Evolutionary conservation across 768 basidiomycete genomes (phyloP), one percentile per base, ranked within the genome.

Genomic region (Russula sp.): DNA sequence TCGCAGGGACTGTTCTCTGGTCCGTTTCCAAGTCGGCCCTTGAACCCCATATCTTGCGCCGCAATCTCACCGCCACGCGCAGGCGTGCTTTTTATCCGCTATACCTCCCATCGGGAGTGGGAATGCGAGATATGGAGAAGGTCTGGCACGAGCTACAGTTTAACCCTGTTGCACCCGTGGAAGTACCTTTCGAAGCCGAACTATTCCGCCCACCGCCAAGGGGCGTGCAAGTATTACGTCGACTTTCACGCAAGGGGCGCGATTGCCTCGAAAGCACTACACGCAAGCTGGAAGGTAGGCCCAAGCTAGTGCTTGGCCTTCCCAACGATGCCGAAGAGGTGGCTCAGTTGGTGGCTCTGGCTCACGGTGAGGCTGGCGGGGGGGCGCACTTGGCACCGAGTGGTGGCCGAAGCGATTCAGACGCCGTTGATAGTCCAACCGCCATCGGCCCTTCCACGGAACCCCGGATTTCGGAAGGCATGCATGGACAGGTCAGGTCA

Each of bases 1-100:
- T 32, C 18, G 14, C 65, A 91, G 90, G 89, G 88, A 77, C 77
- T 0, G 67, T 85, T 22, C 78, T 81, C 13, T 93, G 86, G 78
- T 75, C 77, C 42, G 74, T 91, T 47, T 73, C 74, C 0, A 77
- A 75, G 20, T 76, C 80, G 10, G 7, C 70, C 64, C 8, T 68
- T 72, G 13, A 70, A 70, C 4, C 71, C 4, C 69, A 64, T 0
- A 73, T 76, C 2, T 77, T 85, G 6, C 79, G 75, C 1, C 27
- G 60, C 9, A 70, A 73, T 39, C 72, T 82, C 32, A 67, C 68
- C 2, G 70, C 18, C 1, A 72, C 76, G 9, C 73, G 72, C 59
- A 73, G 71, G 3, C 77, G 84, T 45, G 80, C 85, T 62, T 77
- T 77, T 66, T 76, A 77, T 10, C 76, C 76, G 6, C 76, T 77